Evolutionary conservation across 2,329 filamentous ascomycete genomes (phyloP).

Genomic region (Cercospora sp.): DNA sequence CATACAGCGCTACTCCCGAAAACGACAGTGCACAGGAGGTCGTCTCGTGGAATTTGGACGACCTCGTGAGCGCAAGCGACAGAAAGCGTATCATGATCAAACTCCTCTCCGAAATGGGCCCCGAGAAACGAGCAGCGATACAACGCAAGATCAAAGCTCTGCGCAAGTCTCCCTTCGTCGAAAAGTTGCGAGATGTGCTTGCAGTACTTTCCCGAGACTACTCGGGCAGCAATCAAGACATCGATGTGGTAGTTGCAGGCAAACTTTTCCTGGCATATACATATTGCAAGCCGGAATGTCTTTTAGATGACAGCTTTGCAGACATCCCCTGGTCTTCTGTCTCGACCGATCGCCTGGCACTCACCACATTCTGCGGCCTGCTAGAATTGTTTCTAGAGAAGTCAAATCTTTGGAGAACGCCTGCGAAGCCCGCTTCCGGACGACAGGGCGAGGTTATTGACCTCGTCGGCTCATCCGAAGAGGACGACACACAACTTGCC

Average conservation of each 20-base stretch:
- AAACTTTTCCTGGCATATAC: constrained; percentile 22
- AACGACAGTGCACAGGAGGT: constrained; percentile 18
- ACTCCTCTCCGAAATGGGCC: constrained; percentile 37
- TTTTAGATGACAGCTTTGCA: constrained; percentile 1
- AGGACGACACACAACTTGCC: constrained; percentile 12
- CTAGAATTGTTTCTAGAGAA: constrained; percentile 19
- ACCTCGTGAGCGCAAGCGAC: constrained; percentile 31
- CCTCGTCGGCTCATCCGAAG: constrained; percentile 21
- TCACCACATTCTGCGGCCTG: constrained; percentile 4
- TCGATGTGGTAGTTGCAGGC: constrained; percentile 14
- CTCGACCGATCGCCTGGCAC: neutral
- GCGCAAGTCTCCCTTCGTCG: constrained; percentile 5
- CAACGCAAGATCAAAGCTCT: constrained; percentile 10
- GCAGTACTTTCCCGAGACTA: constrained; percentile 3
- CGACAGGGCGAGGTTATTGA: constrained; percentile 12
- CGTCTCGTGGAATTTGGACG: constrained; percentile 19
- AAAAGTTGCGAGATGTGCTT: neutral
- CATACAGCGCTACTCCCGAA: constrained; percentile 13
- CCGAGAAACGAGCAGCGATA: constrained; percentile 18
- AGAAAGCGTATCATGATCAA: constrained; percentile 49
- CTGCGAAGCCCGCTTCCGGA: constrained; percentile 10
- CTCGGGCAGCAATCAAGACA: neutral
- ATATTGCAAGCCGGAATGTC: constrained; percentile 6
- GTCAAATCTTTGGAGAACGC: constrained; percentile 21
- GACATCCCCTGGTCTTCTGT: constrained; percentile 8